Evolutionary conservation across 176 grass and related monocot species (phyloP).

Genomic region (Oryza longistaminata): DNA sequence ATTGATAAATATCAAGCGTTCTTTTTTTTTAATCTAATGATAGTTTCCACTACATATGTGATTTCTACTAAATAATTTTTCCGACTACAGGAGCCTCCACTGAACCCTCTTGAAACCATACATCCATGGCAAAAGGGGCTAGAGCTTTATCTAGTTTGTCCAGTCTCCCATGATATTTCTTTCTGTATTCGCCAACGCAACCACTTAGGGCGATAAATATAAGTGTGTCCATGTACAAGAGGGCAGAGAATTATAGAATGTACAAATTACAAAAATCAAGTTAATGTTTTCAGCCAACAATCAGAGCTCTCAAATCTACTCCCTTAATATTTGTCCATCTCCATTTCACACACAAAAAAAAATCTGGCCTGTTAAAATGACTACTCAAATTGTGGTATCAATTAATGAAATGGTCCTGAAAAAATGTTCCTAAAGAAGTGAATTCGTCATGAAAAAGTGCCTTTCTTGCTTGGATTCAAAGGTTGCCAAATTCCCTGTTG

Average conservation of each 20-base stretch:
- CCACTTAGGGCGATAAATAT: no score
- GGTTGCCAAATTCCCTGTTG: background rate
- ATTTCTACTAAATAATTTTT: no score
- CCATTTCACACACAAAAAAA: background rate
- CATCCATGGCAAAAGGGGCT: no score
- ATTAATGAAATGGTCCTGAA: background rate
- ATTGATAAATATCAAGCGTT: no score
- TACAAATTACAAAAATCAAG: background rate
- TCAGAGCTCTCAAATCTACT: background rate
- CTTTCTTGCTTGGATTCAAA: background rate
- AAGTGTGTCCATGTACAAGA: background rate
- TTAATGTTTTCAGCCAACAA: no score
- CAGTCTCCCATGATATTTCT: no score
- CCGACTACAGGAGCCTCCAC: no score
- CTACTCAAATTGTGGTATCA: background rate
- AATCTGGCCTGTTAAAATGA: background rate
- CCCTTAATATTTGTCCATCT: background rate
- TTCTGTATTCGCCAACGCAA: no score
- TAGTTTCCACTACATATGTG: no score
- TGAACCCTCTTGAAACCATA: no score
- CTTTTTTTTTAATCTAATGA: no score
- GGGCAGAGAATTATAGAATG: background rate
- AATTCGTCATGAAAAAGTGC: background rate
- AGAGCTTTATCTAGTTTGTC: no score
- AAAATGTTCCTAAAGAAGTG: background rate